phyloP scores from a whole-genome alignment of 495 filamentous ascomycete species.

The Letharia columbiana region DNA sequence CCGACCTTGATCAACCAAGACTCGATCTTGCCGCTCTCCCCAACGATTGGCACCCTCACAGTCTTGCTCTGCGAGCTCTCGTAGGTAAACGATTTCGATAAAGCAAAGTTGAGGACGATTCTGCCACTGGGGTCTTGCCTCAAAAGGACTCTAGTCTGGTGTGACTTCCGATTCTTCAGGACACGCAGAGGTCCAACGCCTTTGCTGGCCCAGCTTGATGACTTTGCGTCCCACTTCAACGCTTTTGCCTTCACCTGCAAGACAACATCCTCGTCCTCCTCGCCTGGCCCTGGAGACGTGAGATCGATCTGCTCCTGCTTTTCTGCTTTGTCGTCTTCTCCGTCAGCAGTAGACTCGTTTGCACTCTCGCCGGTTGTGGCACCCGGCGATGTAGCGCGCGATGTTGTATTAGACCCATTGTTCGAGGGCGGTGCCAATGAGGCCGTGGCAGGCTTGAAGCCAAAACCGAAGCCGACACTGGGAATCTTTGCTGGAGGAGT shows the following conservation, averaged over 20 bases:
- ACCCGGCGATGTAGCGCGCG: conserved; percentile 54
- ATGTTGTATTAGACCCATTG: conserved; percentile 35
- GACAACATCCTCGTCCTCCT: conserved; percentile 60
- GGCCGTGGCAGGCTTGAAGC: conserved; percentile 33
- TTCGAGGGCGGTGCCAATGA: conserved; percentile 35
- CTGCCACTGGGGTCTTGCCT: conserved; percentile 62
- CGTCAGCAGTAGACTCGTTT: conserved; percentile 38
- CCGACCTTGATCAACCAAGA: conserved; percentile 20
- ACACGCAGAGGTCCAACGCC: conserved; percentile 59
- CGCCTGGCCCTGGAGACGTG: conserved; percentile 52
- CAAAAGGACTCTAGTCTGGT: conserved; percentile 53
- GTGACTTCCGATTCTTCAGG: conserved; percentile 56
- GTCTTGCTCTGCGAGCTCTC: conserved; percentile 9
- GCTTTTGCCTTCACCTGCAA: conserved; percentile 57
- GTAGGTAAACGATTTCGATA: conserved; percentile 53
- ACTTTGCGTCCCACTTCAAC: conserved; percentile 42
- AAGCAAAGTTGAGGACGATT: conserved; percentile 55
- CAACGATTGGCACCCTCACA: conserved; percentile 15
- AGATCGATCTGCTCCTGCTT: conserved; percentile 55
- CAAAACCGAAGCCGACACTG: conserved; percentile 22
- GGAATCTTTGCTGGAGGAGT: conserved; percentile 23
- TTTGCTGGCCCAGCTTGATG: conserved; percentile 47
- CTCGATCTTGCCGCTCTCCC: conserved; percentile 14
- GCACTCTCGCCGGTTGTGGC: conserved; percentile 44
- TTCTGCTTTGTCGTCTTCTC: conserved; percentile 35